Evolutionary conservation across 371 early-diverging fungal species (phyloP).

Genomic region (Rhizopus sp.): DNA sequence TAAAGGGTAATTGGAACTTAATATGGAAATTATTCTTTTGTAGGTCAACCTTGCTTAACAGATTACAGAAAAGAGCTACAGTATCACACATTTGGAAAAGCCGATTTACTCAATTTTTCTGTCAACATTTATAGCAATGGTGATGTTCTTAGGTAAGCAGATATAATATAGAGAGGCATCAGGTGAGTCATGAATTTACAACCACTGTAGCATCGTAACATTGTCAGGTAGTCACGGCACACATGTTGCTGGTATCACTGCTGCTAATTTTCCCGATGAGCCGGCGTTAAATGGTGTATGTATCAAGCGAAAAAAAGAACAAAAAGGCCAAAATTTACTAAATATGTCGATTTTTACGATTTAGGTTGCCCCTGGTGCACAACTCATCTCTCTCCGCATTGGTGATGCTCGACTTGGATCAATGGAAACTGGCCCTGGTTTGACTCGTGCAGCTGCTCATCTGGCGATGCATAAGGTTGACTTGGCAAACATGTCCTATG

Average conservation of each 20-base stretch:
- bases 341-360: not conserved
- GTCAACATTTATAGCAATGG: slow-evolving; percentile 93
- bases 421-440: slow-evolving; percentile 88
- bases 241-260: slow-evolving; percentile 91
- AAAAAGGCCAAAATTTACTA: not conserved
- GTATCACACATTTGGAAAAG: slow-evolving; percentile 75
- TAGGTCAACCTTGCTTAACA: slow-evolving; percentile 62
- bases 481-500: slow-evolving; percentile 96
- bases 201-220: slow-evolving; percentile 69
- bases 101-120: slow-evolving; percentile 82
- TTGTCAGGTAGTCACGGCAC: slow-evolving; percentile 87
- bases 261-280: slow-evolving; percentile 84
- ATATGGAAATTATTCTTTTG: slow-evolving; percentile 12
- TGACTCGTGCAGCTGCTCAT: slow-evolving; percentile 85
- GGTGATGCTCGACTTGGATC: slow-evolving; percentile 85
- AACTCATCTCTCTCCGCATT: slow-evolving; percentile 92
- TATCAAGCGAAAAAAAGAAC: slow-evolving; percentile 3
- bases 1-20: slow-evolving; percentile 12
- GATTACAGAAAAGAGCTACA: slow-evolving; percentile 79
- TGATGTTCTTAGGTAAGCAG: slow-evolving; percentile 56
- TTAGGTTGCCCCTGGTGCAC: slow-evolving; percentile 86
- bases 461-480: slow-evolving; percentile 78
- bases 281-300: slow-evolving; percentile 82
- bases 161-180: not conserved
- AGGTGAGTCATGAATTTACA: not conserved